Base-by-base conservation (phyloP, 169 alveolate species). In the Plasmodium inui region DNA sequence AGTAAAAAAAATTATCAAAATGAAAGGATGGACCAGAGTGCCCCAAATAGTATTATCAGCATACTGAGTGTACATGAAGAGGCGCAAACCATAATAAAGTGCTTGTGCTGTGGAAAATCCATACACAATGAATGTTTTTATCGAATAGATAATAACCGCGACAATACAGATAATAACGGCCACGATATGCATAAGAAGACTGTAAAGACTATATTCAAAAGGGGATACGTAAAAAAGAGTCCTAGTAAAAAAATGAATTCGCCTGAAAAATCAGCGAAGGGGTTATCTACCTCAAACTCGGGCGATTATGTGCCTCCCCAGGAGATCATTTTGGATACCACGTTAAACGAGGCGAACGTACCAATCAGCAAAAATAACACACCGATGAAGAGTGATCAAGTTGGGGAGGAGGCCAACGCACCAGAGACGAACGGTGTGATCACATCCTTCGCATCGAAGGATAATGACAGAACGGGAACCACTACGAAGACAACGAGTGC, bases 101-200 rank as follows among this genome's bases (percentile, higher is more conserved):
- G 94, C 37, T 88, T 79, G 53, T 88, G 88, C 46, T 88, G 94
- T 17, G 94, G 94, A 22, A 88, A 79, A 61, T 37, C 89, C 32
- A 30, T 83, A 34, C 94, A 88, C 37, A 80, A 50, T 88, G 70
- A 79, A 34, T 88, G 94, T 30, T 88, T 88, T 61, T 88, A 88
- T 67, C 30, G 22, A 26, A 88, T 88, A 41, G 93, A 86, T 37
- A 74, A 70, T 10, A 55, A 39, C 70, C 55, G 22, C 8, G 53
- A 71, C 14, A 14, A 14, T 70, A 30, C 34, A 14, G 44, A 70
- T 39, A 86, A 86, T 28, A 50, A 53, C 61, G 70, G 76, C n/a
- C 4, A 41, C 22, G 70, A 55, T n/a, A 70, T 37, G 28, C 71
- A 28, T 8, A 86, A 76, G 30, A 86, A 39, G 53, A 4, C 41